Conservation (phyloP, 2,329 filamentous ascomycete genomes). For the Aspergillus texensis region DNA sequence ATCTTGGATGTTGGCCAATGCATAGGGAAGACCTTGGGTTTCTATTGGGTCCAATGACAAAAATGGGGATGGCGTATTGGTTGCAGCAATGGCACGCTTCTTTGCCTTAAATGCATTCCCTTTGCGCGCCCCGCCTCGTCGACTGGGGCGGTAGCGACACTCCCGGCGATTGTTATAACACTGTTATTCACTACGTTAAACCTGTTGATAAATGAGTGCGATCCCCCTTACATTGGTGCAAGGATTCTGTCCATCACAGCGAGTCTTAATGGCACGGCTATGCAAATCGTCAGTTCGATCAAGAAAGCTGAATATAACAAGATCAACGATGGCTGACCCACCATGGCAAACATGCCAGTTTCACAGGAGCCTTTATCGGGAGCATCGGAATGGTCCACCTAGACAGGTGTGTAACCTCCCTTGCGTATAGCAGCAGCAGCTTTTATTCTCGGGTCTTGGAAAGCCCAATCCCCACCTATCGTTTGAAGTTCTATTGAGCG, state of each 20-base stretch:
- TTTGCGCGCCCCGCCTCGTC: slow-evolving; percentile 27
- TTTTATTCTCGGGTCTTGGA: too few species aligned
- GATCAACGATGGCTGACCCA: not conserved
- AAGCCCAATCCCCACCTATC: too few species aligned
- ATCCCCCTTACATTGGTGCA: slow-evolving; percentile 23
- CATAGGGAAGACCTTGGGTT: not conserved
- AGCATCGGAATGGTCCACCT: not conserved
- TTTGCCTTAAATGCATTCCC: slow-evolving; percentile 18
- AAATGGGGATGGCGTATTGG: not conserved
- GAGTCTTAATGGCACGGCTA: slow-evolving; percentile 27
- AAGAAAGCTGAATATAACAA: not conserved
- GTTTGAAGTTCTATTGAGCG: too few species aligned
- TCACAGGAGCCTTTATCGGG: slow-evolving; percentile 7
- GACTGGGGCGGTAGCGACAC: slow-evolving; percentile 18
- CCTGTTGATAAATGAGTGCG: not conserved
- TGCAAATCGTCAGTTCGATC: not conserved
- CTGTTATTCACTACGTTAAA: slow-evolving; percentile 11
- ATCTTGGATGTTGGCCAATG: not conserved
- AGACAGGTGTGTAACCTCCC: too few species aligned
- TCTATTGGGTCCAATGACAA: not conserved
- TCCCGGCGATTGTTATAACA: slow-evolving; percentile 17
- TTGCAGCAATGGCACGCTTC: not conserved
- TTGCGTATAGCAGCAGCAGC: too few species aligned
- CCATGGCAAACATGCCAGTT: slow-evolving; percentile 25
- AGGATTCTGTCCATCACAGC: slow-evolving; percentile 27